A percentile compares a stretch with the other conserved stretches of the same genome.
Evolutionary conservation across 352 stramenopile genomes (phyloP).

Genomic region (Globisporangium nagaii): DNA sequence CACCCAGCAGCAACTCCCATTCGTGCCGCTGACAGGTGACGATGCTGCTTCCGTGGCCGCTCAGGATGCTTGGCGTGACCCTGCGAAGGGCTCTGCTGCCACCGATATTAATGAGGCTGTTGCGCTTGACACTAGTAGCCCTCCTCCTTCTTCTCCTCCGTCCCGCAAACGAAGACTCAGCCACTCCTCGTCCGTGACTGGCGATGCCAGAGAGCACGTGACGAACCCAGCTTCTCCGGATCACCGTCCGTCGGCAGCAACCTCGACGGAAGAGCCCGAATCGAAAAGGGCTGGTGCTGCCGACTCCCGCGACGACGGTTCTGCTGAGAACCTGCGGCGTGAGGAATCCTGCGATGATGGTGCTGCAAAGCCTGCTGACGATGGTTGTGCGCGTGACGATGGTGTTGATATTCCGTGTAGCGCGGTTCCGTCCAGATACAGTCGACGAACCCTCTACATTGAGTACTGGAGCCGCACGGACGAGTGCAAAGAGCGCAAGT

Average conservation of each 20-base stretch:
- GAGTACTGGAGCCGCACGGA: conserved; percentile 87
- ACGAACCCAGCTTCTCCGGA: neutral
- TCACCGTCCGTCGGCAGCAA: conserved; percentile 17
- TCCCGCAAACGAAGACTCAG: conserved; percentile 44
- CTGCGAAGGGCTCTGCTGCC: conserved; percentile 21
- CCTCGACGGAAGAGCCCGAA: neutral
- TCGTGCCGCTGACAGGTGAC: conserved; percentile 16
- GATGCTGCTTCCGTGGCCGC: conserved; percentile 26
- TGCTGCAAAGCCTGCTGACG: conserved; percentile 14
- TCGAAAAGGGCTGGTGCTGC: neutral
- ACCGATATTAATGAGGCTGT: conserved; percentile 76
- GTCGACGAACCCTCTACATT: conserved; percentile 78
- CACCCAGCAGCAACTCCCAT: neutral
- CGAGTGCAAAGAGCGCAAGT: conserved; percentile 87
- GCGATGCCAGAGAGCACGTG: neutral
- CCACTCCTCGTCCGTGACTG: no score
- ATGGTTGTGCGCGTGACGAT: conserved; percentile 19
- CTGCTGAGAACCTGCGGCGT: neutral
- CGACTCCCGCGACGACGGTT: conserved; percentile 1
- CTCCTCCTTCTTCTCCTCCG: conserved; percentile 38
- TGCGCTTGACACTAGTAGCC: conserved; percentile 59
- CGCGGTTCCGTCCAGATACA: conserved; percentile 19
- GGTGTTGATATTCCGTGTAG: conserved; percentile 56
- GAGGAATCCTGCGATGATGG: neutral
- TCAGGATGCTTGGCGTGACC: conserved; percentile 31